Conservation (phyloP, 345 rosid species). For the Hevea brasiliensis region DNA sequence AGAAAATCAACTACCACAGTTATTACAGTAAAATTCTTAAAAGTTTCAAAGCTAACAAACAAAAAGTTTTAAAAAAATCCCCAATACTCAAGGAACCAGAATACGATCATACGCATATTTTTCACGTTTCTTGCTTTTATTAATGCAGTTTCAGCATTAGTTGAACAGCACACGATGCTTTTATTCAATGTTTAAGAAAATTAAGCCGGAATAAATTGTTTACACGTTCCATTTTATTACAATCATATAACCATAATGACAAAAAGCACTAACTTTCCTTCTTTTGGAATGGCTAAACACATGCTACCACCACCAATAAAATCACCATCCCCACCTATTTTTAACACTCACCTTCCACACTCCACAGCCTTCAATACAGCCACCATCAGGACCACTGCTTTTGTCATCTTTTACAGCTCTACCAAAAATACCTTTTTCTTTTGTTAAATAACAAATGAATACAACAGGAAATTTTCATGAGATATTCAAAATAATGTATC, state of each 20-base stretch:
- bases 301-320: neutral
- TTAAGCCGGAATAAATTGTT: neutral
- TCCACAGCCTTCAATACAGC: neutral
- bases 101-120: neutral
- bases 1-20: neutral
- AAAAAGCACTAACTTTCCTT: neutral
- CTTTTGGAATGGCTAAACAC: neutral
- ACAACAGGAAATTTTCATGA: neutral
- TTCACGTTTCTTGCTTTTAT: neutral
- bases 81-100: neutral
- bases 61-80: neutral
- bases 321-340: neutral
- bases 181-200: neutral
- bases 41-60: neutral
- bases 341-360: too few relatives aligned
- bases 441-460: neutral
- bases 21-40: neutral
- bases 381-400: too few relatives aligned
- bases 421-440: neutral
- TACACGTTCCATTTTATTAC: neutral
- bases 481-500: neutral
- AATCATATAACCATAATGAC: neutral
- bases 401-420: neutral
- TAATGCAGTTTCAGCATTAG: neutral
- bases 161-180: neutral